Conservation (phyloP, 1,284 basidiomycete species). For the Coniferiporia sulphurascens region DNA sequence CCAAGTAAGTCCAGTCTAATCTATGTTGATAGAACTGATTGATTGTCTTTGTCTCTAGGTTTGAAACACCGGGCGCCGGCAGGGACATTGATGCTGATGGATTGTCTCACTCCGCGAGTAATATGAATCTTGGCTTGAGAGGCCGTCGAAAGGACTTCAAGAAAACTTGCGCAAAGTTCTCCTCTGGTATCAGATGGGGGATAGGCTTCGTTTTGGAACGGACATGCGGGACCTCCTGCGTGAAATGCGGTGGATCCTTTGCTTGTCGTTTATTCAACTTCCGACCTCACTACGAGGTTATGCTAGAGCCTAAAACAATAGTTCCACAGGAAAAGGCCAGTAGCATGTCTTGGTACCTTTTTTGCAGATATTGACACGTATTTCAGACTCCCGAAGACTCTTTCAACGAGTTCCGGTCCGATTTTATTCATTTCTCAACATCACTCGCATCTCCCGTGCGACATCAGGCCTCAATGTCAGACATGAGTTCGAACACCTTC, state of each 20-base stretch:
- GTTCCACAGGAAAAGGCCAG: conserved; percentile 50
- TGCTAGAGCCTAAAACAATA: conserved; percentile 49
- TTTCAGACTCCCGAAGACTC: conserved; percentile 63
- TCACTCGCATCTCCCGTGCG: conserved; percentile 64
- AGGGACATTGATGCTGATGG: neutral
- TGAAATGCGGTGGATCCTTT: conserved; percentile 53
- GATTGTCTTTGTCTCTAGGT: conserved; percentile 13
- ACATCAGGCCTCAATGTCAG: conserved; percentile 23
- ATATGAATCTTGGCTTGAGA: conserved; percentile 4
- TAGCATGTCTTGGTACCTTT: neutral
- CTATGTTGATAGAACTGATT: conserved; percentile 14
- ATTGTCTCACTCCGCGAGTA: neutral
- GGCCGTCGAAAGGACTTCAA: conserved; percentile 16
- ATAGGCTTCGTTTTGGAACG: conserved; percentile 84
- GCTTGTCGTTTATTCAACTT: conserved; percentile 82
- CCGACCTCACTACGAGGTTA: conserved; percentile 78
- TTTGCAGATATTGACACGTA: neutral
- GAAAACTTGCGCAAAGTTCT: conserved; percentile 76
- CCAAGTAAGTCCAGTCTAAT: conserved; percentile 54
- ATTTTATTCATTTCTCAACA: conserved; percentile 91
- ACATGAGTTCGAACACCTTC: conserved; percentile 60
- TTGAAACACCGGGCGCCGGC: neutral
- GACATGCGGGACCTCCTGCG: conserved; percentile 76
- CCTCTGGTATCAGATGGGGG: conserved; percentile 89
- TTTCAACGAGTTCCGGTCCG: conserved; percentile 85